A percentile compares a stretch with the other conserved stretches of the same genome.
phyloP scores from a whole-genome alignment of 1,139 yeast species.

The Taphrina sp. region DNA sequence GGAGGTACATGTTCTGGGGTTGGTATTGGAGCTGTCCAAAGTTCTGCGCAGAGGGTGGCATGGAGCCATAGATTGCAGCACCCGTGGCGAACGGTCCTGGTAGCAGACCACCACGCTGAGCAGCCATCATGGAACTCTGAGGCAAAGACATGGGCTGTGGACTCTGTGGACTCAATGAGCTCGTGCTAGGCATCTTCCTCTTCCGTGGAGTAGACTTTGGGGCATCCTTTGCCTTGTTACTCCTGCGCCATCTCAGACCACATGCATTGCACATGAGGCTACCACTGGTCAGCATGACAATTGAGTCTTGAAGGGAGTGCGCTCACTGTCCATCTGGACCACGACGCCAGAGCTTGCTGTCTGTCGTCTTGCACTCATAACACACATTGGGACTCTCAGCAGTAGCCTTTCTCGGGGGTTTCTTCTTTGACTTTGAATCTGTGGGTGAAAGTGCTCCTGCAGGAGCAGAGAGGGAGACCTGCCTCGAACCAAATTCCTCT shows the following conservation, averaged over 20 bases:
- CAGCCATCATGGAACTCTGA: conserved; percentile 20
- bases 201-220: conserved; percentile 16
- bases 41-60: conserved; percentile 1
- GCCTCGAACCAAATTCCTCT: too few species aligned
- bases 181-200: conserved; percentile 2
- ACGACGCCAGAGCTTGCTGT: conserved; percentile 21
- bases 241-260: conserved; percentile 19
- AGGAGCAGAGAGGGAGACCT: too few species aligned
- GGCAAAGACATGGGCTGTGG: conserved; percentile 19
- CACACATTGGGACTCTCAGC: conserved; percentile 25
- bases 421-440: conserved; percentile 6
- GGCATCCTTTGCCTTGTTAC: conserved; percentile 7
- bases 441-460: too few species aligned
- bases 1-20: conserved; percentile 20
- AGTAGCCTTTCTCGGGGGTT: conserved; percentile 21
- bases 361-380: conserved; percentile 20
- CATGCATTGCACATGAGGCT: conserved; percentile 25
- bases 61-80: neutral
- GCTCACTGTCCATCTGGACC: conserved; percentile 24
- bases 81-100: conserved; percentile 1
- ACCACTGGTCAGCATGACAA: neutral
- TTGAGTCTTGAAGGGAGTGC: too few species aligned
- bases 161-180: conserved; percentile 15
- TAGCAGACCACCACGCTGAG: conserved; percentile 12
- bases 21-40: conserved; percentile 20